A percentile compares a stretch with the other conserved stretches of the same genome.
These are phyloP conservation scores for Polychytrium aggregatum DNA, from an alignment of 192 early-diverging fungal genomes.

Conservation along the genomic window DNA sequence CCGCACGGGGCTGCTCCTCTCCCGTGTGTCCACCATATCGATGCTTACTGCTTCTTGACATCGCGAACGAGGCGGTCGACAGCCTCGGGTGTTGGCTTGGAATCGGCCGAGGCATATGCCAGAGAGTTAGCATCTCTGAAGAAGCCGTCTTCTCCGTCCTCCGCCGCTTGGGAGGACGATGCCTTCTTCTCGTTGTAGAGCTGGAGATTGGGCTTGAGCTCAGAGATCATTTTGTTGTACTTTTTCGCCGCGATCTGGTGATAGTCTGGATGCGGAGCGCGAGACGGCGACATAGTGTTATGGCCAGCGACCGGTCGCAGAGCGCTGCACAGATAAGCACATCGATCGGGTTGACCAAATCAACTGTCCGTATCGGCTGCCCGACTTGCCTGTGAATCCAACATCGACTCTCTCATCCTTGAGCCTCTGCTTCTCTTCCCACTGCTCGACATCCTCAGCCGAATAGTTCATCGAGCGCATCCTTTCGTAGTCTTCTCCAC, in stretches of 20 bases:
- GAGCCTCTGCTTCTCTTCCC: conserved; percentile 70
- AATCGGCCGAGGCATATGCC: conserved; percentile 43
- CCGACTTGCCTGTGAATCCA: conserved; percentile 67
- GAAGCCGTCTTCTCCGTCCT: conserved; percentile 5
- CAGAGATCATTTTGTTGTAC: conserved; percentile 66
- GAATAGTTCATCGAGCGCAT: conserved; percentile 73
- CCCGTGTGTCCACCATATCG: no score
- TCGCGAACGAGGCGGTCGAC: conserved; percentile 60
- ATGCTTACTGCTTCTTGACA: conserved; percentile 61
- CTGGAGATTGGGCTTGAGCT: conserved; percentile 73
- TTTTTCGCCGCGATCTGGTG: conserved; percentile 77
- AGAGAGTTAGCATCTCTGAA: conserved; percentile 60
- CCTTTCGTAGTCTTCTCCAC: conserved; percentile 77
- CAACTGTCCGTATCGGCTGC: no score
- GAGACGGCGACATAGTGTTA: no score
- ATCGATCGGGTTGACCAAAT: no score
- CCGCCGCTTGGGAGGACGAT: conserved; percentile 20
- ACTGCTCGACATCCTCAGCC: conserved; percentile 71
- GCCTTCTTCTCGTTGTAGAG: conserved; percentile 62
- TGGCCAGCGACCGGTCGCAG: no score
- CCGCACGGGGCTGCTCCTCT: no score
- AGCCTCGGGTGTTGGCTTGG: conserved; percentile 49
- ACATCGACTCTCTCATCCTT: conserved; percentile 52
- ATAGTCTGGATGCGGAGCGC: conserved; percentile 48
- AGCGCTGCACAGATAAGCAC: no score